Conservation (phyloP, 2,329 filamentous ascomycete species). For the Apiospora sp. region DNA sequence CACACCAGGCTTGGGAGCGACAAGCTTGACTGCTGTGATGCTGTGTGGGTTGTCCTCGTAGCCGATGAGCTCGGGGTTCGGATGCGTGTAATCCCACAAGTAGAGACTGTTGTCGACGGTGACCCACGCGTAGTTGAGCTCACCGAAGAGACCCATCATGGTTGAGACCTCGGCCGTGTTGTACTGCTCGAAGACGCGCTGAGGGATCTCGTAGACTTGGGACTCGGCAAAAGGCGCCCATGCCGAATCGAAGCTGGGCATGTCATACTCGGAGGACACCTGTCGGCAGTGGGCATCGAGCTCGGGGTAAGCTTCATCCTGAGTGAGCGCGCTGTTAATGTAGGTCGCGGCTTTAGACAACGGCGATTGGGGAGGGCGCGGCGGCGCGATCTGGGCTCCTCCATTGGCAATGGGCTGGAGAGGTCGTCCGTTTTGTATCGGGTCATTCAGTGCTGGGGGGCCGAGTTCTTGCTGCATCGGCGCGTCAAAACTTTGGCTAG, state of each 20-base stretch:
- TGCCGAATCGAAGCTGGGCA: slow-evolving; percentile 70
- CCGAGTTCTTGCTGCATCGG: slow-evolving; percentile 26
- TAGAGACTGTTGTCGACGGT: slow-evolving; percentile 96
- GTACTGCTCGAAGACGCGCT: slow-evolving; percentile 91
- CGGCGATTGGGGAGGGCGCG: slow-evolving; percentile 53
- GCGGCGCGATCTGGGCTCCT: slow-evolving; percentile 35
- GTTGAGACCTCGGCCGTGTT: slow-evolving; percentile 87
- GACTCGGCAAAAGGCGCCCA: slow-evolving; percentile 92
- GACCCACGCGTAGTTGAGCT: slow-evolving; percentile 95
- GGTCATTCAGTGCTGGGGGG: slow-evolving; percentile 31
- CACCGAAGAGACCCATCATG: slow-evolving; percentile 94
- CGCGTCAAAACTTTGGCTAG: slow-evolving; percentile 31
- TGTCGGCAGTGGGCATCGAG: slow-evolving; percentile 89
- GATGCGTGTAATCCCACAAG: slow-evolving; percentile 95
- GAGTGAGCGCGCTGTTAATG: slow-evolving; percentile 79
- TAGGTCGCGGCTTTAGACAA: slow-evolving; percentile 82
- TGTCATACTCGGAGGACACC: slow-evolving; percentile 89
- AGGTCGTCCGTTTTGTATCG: slow-evolving; percentile 22
- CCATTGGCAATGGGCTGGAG: slow-evolving; percentile 35
- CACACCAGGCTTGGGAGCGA: slow-evolving; percentile 84
- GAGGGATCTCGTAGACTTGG: slow-evolving; percentile 88
- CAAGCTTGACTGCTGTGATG: slow-evolving; percentile 90
- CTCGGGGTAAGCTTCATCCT: slow-evolving; percentile 85
- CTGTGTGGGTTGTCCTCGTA: slow-evolving; percentile 89
- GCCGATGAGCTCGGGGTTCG: slow-evolving; percentile 89